Conservation (phyloP, 2,329 filamentous ascomycete species). For the Diaporthe sp. region DNA sequence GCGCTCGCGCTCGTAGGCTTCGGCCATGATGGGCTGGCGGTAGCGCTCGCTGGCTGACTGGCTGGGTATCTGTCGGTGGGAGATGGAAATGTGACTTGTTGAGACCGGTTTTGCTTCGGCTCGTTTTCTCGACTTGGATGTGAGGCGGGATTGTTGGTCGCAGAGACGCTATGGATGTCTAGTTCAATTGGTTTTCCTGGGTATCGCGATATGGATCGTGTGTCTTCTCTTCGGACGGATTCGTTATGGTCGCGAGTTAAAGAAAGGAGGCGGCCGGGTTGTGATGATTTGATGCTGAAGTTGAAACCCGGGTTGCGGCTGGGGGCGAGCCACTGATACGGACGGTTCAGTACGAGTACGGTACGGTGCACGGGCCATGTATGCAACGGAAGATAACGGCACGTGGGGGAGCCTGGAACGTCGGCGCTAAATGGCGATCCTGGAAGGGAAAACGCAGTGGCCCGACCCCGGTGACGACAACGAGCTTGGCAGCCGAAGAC, state of each 20-base stretch:
- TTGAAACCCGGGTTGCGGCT: slow-evolving; percentile 22
- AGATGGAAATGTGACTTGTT: too few species aligned
- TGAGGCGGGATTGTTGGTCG: not conserved
- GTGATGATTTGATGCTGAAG: slow-evolving; percentile 1
- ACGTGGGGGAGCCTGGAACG: not conserved
- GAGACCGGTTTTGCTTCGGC: not conserved
- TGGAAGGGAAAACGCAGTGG: not conserved
- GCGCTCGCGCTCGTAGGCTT: slow-evolving; percentile 81
- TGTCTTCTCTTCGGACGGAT: not conserved
- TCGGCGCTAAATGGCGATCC: slow-evolving; percentile 10
- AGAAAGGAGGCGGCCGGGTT: slow-evolving; percentile 5
- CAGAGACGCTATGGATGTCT: not conserved
- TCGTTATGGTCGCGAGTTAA: not conserved
- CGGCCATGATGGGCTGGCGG: slow-evolving; percentile 65
- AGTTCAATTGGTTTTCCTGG: not conserved
- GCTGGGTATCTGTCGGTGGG: too few species aligned
- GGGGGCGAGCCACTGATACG: not conserved
- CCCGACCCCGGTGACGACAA: not conserved
- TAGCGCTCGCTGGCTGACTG: not conserved
- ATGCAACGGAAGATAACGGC: not conserved
- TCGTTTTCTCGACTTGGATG: not conserved
- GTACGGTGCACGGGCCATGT: slow-evolving; percentile 4
- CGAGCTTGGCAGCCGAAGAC: not conserved
- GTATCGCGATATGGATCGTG: not conserved
- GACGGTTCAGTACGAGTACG: not conserved